These are phyloP conservation scores for Rhynchosporium agropyri DNA, from an alignment of 2,329 filamentous ascomycete species.

Conservation along the genomic window DNA sequence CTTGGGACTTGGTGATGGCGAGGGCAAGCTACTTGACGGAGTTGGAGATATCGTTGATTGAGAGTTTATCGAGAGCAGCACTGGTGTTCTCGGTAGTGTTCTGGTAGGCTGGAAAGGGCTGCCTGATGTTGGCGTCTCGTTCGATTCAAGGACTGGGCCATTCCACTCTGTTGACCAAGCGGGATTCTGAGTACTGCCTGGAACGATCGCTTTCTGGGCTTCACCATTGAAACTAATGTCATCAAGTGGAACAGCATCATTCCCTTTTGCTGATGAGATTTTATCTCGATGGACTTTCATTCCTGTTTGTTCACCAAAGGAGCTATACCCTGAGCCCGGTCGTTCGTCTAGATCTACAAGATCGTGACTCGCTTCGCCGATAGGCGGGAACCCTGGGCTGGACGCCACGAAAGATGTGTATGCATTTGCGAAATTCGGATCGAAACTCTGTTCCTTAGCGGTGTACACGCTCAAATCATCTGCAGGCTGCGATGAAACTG, in stretches of 20 bases:
- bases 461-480: slow-evolving; percentile 25
- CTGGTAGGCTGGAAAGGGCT: neutral
- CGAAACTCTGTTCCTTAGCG: slow-evolving; percentile 29
- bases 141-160: neutral
- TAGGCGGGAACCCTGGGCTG: slow-evolving; percentile 20
- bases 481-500: slow-evolving; percentile 16
- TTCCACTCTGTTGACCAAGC: neutral
- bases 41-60: neutral
- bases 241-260: neutral
- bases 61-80: neutral
- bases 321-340: neutral
- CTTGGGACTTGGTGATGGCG: slow-evolving; percentile 8
- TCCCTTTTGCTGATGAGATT: neutral
- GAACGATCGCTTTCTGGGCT: neutral
- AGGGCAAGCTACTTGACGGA: neutral
- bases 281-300: neutral
- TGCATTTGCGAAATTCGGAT: slow-evolving; percentile 29
- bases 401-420: slow-evolving; percentile 29
- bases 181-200: neutral
- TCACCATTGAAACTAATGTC: too few species aligned
- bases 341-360: neutral
- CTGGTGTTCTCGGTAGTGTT: neutral
- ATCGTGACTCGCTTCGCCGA: slow-evolving; percentile 3
- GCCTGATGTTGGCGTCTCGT: neutral
- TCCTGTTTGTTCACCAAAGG: neutral